A percentile compares a stretch with the other conserved stretches of the same genome.
Conservation (phyloP, 164 flowering plant species). For the Cinnamomum micranthum region DNA sequence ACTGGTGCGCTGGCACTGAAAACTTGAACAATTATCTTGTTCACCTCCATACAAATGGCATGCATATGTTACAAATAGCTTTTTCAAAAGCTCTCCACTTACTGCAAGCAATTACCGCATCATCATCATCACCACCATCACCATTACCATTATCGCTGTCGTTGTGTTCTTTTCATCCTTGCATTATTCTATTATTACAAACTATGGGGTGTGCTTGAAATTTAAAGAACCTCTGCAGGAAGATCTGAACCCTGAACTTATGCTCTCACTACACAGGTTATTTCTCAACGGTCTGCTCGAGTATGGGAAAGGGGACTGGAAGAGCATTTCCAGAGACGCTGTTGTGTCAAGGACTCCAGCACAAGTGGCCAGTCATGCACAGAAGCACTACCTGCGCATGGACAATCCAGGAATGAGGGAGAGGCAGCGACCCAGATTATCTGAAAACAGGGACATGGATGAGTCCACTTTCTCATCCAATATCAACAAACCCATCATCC, state of each 20-base stretch:
- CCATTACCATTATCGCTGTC: too few species aligned
- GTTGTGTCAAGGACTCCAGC: constrained; percentile 21
- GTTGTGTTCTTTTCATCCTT: too few species aligned
- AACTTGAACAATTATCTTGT: too few species aligned
- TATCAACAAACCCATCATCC: background rate
- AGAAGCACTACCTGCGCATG: constrained; percentile 18
- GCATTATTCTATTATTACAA: too few species aligned
- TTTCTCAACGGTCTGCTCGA: constrained; percentile 19
- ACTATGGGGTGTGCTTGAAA: too few species aligned
- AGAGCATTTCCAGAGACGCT: constrained; percentile 19
- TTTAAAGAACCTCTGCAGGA: background rate
- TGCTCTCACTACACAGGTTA: constrained; percentile 12
- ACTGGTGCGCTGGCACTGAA: too few species aligned
- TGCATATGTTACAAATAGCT: too few species aligned
- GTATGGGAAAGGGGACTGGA: constrained; percentile 29
- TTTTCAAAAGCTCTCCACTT: too few species aligned
- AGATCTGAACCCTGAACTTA: background rate
- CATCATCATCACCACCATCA: too few species aligned
- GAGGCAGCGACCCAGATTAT: constrained; percentile 10
- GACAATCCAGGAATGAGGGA: background rate
- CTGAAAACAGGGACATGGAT: constrained; percentile 5
- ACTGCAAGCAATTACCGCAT: too few species aligned
- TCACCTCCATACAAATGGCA: too few species aligned
- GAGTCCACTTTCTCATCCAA: background rate
- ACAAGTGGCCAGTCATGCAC: constrained; percentile 33